Conservation (phyloP, 2,329 filamentous ascomycete genomes). For the Massarina eburnea region DNA sequence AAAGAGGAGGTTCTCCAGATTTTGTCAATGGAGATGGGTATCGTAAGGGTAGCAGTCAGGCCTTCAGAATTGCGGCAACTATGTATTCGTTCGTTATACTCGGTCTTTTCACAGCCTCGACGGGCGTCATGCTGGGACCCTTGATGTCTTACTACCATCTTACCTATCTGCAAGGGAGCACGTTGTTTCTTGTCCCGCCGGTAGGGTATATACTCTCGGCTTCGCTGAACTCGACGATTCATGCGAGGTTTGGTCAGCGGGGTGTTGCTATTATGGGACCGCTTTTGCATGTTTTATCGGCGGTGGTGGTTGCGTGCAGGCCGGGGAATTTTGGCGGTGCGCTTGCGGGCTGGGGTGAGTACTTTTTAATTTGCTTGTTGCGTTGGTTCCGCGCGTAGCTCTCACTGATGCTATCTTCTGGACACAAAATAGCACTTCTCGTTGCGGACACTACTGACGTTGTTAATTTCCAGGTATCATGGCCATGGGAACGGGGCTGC, state of each 20-base stretch:
- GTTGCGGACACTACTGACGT: no score
- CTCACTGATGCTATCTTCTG: background rate
- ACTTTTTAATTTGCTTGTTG: background rate
- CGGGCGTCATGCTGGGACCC: constrained; percentile 41
- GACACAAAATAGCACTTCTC: no score
- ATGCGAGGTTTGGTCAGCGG: constrained; percentile 46
- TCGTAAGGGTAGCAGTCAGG: background rate
- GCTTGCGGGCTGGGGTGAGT: constrained; percentile 16
- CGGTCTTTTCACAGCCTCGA: constrained; percentile 42
- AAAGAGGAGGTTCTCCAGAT: background rate
- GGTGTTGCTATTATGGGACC: constrained; percentile 47
- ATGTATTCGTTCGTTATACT: constrained; percentile 62
- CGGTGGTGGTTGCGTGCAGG: constrained; percentile 27
- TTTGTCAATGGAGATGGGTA: background rate
- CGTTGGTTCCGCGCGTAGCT: no score
- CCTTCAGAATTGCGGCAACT: constrained; percentile 51
- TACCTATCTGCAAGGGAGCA: constrained; percentile 47
- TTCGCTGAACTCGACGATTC: constrained; percentile 43
- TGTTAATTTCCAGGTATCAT: constrained; percentile 13
- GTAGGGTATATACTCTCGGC: constrained; percentile 50
- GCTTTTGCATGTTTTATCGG: constrained; percentile 39
- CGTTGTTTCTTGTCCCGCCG: constrained; percentile 48
- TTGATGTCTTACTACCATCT: constrained; percentile 46
- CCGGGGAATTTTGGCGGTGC: constrained; percentile 37
- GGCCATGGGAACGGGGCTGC: constrained; percentile 44